Base-by-base conservation (phyloP, 2,329 filamentous ascomycete genomes). In the Colletotrichum lindemuthianum region DNA sequence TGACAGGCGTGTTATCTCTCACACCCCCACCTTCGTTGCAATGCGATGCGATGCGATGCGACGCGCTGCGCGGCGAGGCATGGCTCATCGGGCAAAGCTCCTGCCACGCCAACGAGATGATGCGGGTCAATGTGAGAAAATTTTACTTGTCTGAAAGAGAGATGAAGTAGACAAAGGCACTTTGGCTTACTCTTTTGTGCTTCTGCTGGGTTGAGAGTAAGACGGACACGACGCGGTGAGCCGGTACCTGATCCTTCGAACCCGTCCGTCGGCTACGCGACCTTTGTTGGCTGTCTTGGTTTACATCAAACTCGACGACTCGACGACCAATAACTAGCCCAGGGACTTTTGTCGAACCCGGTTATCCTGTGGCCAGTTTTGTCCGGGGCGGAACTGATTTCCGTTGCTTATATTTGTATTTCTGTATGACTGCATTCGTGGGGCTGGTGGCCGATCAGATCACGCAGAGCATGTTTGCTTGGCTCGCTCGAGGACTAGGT, bases 381-480 rank as follows among this genome's bases (percentile, higher is more conserved):
- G 58, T 34, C 32, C 32, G 52, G 56, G 60, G 48, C 55, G 40
- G 48, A 34, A 54, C 8, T 9, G 45, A 57, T 57, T 51, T 40
- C 40, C 58, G 39, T 48, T 57, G 63, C 63, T 65, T 63, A 56
- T 64, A 52, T 37, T 41, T 43, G 33, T 32, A 13, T 64, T 63
- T 36, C 47, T 43, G 33, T 32, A 13, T 64, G 57, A 33, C 47
- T 43, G 33, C 34, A 13, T 24, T 61, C 52, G 40, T 61, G 44
- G 40, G 63, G 45, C 34, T 47, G 61, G 40, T 34, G 45, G 33
- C 51, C 58, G 61, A 39, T 36, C 45, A 34, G 37, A 59, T 16
- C 15, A 50, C 45, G n/a, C 36, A 24, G 24, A 24, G 24, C 24
- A 5, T 24, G 24, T 24, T 24, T 4, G 24, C 24, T 24, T 24